Percentiles rank a stretch among this genome's conserved stretches.
phyloP scores from a whole-genome alignment of 2,329 filamentous ascomycete species.

The Aphanoascus verrucosus region DNA sequence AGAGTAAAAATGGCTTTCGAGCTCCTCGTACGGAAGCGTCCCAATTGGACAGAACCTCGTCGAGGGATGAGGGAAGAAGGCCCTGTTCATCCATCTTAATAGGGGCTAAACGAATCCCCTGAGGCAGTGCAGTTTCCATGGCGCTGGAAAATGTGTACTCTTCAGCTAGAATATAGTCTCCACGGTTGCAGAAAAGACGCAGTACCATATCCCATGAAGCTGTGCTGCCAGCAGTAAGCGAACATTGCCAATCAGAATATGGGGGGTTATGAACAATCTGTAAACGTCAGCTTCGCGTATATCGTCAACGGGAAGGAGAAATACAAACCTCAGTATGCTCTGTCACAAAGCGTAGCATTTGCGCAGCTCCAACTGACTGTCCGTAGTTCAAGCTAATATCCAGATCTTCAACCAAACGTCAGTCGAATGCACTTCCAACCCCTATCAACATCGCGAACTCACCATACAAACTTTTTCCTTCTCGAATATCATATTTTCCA shows the following conservation, averaged over 20 bases:
- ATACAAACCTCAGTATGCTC: slow-evolving; percentile 78
- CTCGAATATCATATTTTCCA: slow-evolving; percentile 71
- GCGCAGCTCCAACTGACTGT: slow-evolving; percentile 72
- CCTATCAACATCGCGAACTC: slow-evolving; percentile 13
- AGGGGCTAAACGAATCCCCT: slow-evolving; percentile 51
- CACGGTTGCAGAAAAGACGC: slow-evolving; percentile 66
- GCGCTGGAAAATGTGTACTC: slow-evolving; percentile 82
- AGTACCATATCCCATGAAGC: slow-evolving; percentile 73
- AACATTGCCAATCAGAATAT: slow-evolving; percentile 82
- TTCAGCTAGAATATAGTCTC: slow-evolving; percentile 73
- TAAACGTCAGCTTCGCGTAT: not conserved
- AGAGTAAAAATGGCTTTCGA: slow-evolving; percentile 56
- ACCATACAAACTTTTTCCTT: slow-evolving; percentile 48
- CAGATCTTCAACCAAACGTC: slow-evolving; percentile 53
- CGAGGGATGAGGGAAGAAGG: slow-evolving; percentile 51
- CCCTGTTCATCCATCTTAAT: slow-evolving; percentile 58
- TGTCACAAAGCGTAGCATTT: slow-evolving; percentile 79
- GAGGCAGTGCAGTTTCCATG: slow-evolving; percentile 53
- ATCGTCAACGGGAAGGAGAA: not conserved
- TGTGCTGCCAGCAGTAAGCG: slow-evolving; percentile 75
- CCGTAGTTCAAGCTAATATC: slow-evolving; percentile 88
- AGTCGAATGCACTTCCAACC: not conserved
- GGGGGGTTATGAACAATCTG: slow-evolving; percentile 69
- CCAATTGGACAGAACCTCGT: slow-evolving; percentile 56
- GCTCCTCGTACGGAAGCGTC: slow-evolving; percentile 46